These are phyloP conservation scores for Firmiana major DNA, from an alignment of 345 rosid species.

Conservation along the genomic window DNA sequence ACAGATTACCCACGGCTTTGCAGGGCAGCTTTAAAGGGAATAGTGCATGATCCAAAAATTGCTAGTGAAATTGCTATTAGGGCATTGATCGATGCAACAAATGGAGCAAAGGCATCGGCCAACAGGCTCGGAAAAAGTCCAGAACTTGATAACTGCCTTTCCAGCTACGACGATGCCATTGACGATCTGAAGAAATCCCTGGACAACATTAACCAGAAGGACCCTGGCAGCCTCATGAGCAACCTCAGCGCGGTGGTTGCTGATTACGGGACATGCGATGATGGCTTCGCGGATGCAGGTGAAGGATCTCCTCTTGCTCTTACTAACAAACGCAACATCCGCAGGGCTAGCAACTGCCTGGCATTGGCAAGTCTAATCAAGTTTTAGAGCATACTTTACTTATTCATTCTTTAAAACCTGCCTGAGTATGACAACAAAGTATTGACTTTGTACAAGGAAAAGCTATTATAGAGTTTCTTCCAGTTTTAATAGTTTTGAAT, in stretches of 20 bases:
- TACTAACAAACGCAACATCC: background rate
- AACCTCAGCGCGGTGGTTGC: background rate
- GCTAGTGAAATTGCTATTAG: background rate
- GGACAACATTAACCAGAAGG: background rate
- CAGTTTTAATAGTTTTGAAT: too few relatives aligned
- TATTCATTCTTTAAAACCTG: background rate
- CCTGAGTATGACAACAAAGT: background rate
- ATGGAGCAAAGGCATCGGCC: background rate
- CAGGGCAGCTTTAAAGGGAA: too few relatives aligned
- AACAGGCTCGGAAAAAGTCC: background rate
- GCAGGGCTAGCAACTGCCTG: background rate
- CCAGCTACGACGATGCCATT: background rate
- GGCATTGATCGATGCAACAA: background rate
- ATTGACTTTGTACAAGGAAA: too few relatives aligned
- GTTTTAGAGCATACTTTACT: background rate
- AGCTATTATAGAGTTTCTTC: too few relatives aligned
- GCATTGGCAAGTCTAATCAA: background rate
- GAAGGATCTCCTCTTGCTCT: background rate
- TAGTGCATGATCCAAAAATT: background rate
- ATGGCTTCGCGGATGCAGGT: background rate
- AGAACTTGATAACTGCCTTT: background rate
- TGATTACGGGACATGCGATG: background rate
- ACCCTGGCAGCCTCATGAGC: background rate
- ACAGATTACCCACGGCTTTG: too few relatives aligned
- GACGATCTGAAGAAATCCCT: background rate